Percentiles rank a stretch among this genome's conserved stretches.
phyloP scores from a whole-genome alignment of 2,329 filamentous ascomycete species.

The Juglanconis juglandina region DNA sequence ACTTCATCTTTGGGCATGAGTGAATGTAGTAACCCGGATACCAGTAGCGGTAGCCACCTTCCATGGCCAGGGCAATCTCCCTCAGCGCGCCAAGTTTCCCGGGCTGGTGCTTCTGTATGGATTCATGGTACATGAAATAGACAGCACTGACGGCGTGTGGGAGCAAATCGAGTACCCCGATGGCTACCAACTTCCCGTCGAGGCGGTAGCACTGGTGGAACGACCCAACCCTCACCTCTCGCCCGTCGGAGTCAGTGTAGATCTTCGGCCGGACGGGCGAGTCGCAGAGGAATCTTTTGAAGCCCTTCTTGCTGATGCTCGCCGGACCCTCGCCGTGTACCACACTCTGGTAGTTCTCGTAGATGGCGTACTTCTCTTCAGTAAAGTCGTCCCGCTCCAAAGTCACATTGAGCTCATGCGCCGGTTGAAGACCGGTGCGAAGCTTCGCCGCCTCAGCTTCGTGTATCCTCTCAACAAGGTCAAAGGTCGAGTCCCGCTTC shows the following conservation, averaged over 20 bases:
- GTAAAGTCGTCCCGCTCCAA: constrained; percentile 69
- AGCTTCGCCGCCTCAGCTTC: constrained; percentile 59
- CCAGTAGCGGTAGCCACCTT: constrained; percentile 71
- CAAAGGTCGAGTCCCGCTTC: constrained; percentile 64
- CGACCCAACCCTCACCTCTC: constrained; percentile 60
- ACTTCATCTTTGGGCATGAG: constrained; percentile 76
- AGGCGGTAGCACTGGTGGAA: constrained; percentile 81
- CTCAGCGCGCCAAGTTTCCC: constrained; percentile 73
- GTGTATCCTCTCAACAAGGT: constrained; percentile 64
- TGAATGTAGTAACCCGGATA: constrained; percentile 83
- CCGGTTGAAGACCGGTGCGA: constrained; percentile 58
- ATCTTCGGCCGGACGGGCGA: constrained; percentile 59
- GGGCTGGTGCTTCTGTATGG: constrained; percentile 65
- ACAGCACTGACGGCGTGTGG: constrained; percentile 76
- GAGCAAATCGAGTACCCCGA: constrained; percentile 73
- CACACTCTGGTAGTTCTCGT: constrained; percentile 69
- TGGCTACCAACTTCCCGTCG: constrained; percentile 70
- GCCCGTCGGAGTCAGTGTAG: constrained; percentile 43
- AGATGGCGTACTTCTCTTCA: constrained; percentile 71
- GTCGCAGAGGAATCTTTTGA: constrained; percentile 69
- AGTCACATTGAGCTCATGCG: constrained; percentile 65
- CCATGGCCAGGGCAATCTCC: constrained; percentile 68
- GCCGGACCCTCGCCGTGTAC: constrained; percentile 66
- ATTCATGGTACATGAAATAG: constrained; percentile 78
- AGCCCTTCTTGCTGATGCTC: constrained; percentile 59